These are phyloP conservation scores for Pseudogymnoascus sp. DNA, from an alignment of 2,329 filamentous ascomycete species.

Conservation along the genomic window DNA sequence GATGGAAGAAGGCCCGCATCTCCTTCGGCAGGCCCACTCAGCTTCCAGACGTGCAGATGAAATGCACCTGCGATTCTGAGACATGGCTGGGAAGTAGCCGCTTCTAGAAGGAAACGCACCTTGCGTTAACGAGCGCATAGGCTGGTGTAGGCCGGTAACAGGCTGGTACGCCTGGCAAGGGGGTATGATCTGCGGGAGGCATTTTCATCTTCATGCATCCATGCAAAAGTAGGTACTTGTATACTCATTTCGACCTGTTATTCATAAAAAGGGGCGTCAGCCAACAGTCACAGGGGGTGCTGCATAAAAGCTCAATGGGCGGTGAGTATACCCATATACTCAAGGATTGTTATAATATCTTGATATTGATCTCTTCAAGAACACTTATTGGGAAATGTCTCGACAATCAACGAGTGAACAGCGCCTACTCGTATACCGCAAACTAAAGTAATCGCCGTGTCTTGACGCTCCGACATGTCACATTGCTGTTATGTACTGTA, in stretches of 20 bases:
- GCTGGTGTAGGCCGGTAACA: not conserved
- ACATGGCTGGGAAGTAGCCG: constrained; percentile 1
- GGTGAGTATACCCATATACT: not conserved
- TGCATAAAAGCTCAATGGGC: not conserved
- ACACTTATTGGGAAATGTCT: not conserved
- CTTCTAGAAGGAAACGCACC: constrained; percentile 4
- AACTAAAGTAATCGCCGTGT: constrained; percentile 4
- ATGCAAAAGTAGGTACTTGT: constrained; percentile 1
- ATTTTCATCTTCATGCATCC: constrained; percentile 9
- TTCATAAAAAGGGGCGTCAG: not conserved
- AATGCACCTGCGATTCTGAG: not conserved
- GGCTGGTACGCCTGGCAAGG: not conserved
- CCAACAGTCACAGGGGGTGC: constrained; percentile 7
- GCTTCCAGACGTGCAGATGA: not conserved
- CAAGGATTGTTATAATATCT: not conserved
- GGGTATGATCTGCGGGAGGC: constrained; percentile 1
- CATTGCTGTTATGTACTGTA: constrained; percentile 4
- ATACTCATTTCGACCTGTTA: not conserved
- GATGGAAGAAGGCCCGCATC: constrained; percentile 9
- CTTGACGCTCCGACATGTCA: constrained; percentile 7
- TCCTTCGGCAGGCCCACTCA: constrained; percentile 7
- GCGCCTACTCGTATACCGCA: not conserved
- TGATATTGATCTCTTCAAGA: not conserved
- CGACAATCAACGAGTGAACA: not conserved
- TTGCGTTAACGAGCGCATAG: constrained; percentile 5